Base-by-base conservation (phyloP, 495 filamentous ascomycete species). In the Penicillium maclennaniae region DNA sequence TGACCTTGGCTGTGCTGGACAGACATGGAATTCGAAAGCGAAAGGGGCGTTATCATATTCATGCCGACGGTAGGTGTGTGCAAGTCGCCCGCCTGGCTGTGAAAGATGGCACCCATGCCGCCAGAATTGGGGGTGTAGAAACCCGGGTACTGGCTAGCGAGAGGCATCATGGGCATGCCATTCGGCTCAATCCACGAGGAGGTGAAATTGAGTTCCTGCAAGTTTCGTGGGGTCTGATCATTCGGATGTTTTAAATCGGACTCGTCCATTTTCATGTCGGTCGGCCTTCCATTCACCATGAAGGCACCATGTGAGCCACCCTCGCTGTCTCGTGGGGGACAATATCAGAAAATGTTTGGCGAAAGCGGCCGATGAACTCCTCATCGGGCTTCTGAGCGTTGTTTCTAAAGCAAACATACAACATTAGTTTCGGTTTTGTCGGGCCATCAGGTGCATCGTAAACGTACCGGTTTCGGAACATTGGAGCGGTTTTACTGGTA, bases 91-190 rank as follows among this genome's bases (percentile, higher is more conserved):
- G 90, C 87, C 66, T 91, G 87, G 51, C 77, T 83, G 66, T 93
- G 91, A 55, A 89, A 95, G 41, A 90, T 65, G 3, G 87, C 84
- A 59, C 88, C 91, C 41, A 86, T 84, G n/a, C 87, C 89, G 27
- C 87, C 87, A 3, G 91, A 89, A 1, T 89, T 95, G 2, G 92
- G 92, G 0, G 89, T 92, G 66, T 95, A 96, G 68, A 95, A 91
- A 19, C 87, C 87, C 21, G 86, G 83, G 37, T 84, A 81, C 48
- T 96, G 90, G 60, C 85, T 88, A 51, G 84, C 85, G 55, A 93
- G 87, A 40, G 76, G 75, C 47, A 83, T 72, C 71, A 96, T 96
- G 5, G 83, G 80, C 59, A 91, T 90, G 4, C 89, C 85, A 61
- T 82, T 88, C 15, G 91, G 84, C 56, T 97, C 92, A 63, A 97